phyloP scores from a whole-genome alignment of 768 basidiomycete genomes.

The Lentinula sp. region DNA sequence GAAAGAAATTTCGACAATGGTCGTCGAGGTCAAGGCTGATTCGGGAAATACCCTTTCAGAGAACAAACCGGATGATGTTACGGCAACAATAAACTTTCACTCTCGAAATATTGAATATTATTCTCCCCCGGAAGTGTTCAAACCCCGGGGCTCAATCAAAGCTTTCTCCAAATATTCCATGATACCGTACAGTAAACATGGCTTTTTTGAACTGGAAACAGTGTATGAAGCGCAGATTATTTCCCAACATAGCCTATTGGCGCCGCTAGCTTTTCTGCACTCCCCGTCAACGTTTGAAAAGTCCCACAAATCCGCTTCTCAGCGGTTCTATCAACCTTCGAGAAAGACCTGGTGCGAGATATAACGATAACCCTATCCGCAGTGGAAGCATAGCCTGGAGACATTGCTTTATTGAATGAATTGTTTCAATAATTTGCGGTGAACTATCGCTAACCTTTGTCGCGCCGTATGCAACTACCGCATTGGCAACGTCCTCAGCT shows the following conservation, averaged over 20 bases:
- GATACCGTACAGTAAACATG: neutral
- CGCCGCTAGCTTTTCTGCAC: neutral
- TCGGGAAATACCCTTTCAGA: neutral
- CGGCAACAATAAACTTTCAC: neutral
- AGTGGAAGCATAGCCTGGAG: slow-evolving; percentile 66
- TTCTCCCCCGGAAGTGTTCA: neutral
- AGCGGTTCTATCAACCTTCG: slow-evolving; percentile 61
- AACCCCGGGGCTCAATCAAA: neutral
- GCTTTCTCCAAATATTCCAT: neutral
- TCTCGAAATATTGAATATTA: neutral
- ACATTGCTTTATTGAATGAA: neutral
- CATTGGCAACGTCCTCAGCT: slow-evolving; percentile 78
- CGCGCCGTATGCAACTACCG: slow-evolving; percentile 71
- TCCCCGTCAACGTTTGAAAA: slow-evolving; percentile 19
- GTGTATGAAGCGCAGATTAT: no score
- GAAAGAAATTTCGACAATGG: neutral
- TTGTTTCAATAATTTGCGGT: neutral
- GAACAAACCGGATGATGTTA: neutral
- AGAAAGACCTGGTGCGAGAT: slow-evolving; percentile 69
- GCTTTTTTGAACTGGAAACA: no score
- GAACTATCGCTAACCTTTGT: slow-evolving; percentile 51
- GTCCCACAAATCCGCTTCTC: slow-evolving; percentile 26
- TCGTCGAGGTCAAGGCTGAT: neutral
- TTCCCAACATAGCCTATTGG: neutral
- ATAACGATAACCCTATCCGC: slow-evolving; percentile 67